Conservation (phyloP, 2,329 filamentous ascomycete species). For the Ascochyta fabae region DNA sequence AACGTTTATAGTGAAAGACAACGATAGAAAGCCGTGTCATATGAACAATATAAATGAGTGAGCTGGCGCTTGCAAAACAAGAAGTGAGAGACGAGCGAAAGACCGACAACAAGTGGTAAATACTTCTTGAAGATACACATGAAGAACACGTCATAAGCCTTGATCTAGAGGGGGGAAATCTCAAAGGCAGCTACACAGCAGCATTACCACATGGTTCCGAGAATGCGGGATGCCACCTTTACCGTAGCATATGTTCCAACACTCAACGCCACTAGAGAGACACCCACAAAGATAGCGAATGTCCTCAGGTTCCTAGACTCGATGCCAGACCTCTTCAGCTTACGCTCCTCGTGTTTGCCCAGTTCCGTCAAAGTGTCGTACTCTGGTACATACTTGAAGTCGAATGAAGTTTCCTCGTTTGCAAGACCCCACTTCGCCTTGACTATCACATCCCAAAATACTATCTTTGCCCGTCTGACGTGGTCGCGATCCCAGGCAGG, state of each 20-base stretch:
- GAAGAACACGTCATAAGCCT: background rate
- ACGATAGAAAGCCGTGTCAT: background rate
- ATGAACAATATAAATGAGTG: background rate
- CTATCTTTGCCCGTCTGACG: conserved; percentile 58
- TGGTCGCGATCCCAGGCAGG: conserved; percentile 59
- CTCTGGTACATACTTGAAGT: conserved; percentile 73
- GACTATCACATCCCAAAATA: conserved; percentile 67
- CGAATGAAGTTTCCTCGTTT: conserved; percentile 67
- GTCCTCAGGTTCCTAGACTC: conserved; percentile 58
- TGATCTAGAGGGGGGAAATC: background rate
- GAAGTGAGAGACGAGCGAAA: background rate
- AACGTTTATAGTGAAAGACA: background rate
- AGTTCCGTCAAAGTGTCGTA: conserved; percentile 58
- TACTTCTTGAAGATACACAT: background rate
- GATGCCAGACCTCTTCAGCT: conserved; percentile 46
- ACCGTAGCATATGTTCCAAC: conserved; percentile 33
- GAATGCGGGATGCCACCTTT: conserved; percentile 33
- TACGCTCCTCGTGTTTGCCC: conserved; percentile 51
- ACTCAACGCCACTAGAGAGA: conserved; percentile 40
- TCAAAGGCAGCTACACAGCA: background rate
- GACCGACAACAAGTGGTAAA: background rate
- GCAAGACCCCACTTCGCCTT: conserved; percentile 68
- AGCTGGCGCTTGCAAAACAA: background rate
- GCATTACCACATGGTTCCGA: conserved; percentile 26
- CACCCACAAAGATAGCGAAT: conserved; percentile 51